Percentiles rank a stretch among this genome's conserved stretches.
Evolutionary conservation across 495 filamentous ascomycete genomes (phyloP).

Genomic region (Hyaloscypha bicolor): DNA sequence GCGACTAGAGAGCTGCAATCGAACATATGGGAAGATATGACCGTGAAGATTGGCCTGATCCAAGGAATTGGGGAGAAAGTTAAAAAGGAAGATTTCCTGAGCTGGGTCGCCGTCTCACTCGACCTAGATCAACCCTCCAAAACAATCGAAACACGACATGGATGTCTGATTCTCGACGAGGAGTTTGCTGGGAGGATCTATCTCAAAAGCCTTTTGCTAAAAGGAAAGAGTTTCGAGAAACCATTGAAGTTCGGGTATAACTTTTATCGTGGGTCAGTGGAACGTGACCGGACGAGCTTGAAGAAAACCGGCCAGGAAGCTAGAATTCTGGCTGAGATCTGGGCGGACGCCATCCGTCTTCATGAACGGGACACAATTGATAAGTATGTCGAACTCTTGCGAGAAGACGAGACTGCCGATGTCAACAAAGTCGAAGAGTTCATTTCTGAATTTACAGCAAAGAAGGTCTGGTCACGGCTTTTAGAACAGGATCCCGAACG

Average conservation of each 20-base stretch:
- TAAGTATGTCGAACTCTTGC: conserved; percentile 31
- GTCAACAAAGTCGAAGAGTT: conserved; percentile 11
- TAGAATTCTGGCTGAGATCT: conserved; percentile 28
- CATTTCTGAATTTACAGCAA: conserved; percentile 14
- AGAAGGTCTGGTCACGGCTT: conserved; percentile 14
- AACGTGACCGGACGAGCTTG: conserved; percentile 32
- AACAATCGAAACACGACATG: conserved; percentile 28
- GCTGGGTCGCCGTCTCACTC: conserved; percentile 30
- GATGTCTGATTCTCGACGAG: conserved; percentile 29
- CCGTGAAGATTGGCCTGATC: conserved; percentile 27
- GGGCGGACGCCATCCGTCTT: conserved; percentile 27
- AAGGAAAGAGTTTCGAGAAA: not conserved
- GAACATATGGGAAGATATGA: conserved; percentile 33
- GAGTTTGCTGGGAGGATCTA: conserved; percentile 26
- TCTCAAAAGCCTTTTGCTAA: conserved; percentile 30
- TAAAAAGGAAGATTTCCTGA: conserved; percentile 23
- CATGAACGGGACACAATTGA: conserved; percentile 14
- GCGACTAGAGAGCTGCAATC: conserved; percentile 4
- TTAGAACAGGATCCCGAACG: not conserved
- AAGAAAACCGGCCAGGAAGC: conserved; percentile 24
- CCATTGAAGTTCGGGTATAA: conserved; percentile 33
- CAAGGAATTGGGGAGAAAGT: conserved; percentile 12
- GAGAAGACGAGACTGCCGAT: conserved; percentile 26
- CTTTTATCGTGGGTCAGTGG: conserved; percentile 24
- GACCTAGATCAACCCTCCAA: conserved; percentile 27